A percentile compares a stretch with the other conserved stretches of the same genome.
Conservation (phyloP, 73 alveolate species). For the Blepharisma japonicum region DNA sequence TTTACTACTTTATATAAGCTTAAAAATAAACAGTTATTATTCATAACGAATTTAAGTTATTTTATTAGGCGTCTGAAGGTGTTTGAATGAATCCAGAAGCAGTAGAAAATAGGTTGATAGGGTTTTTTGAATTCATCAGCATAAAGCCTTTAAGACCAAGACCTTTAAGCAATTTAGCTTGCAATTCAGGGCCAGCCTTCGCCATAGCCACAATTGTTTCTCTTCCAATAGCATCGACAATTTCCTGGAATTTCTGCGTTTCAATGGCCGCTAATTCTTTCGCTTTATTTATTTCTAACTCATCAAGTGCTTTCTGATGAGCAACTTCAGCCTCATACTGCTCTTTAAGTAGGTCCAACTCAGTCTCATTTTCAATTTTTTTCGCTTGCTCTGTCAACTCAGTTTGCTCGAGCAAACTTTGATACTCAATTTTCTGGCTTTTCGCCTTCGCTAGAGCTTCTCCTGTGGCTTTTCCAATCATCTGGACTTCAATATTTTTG, state of each 20-base stretch:
- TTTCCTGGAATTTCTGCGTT: slow-evolving; percentile 61
- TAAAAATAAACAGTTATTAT: no score
- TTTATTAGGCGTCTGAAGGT: no score
- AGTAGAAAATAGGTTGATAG: slow-evolving; percentile 71
- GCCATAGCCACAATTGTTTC: slow-evolving; percentile 76
- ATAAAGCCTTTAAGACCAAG: slow-evolving; percentile 77
- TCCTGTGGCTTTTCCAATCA: slow-evolving; percentile 63
- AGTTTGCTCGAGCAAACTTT: slow-evolving; percentile 52
- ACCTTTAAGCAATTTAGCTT: slow-evolving; percentile 69
- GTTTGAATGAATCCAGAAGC: slow-evolving; percentile 61
- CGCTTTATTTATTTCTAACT: slow-evolving; percentile 64
- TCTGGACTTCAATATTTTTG: slow-evolving; percentile 45
- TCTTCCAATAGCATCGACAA: slow-evolving; percentile 64
- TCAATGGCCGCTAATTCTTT: slow-evolving; percentile 66
- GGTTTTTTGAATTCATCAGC: slow-evolving; percentile 79
- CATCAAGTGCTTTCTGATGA: slow-evolving; percentile 44
- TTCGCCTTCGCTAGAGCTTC: slow-evolving; percentile 63
- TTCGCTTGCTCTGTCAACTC: slow-evolving; percentile 55
- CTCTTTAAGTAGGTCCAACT: slow-evolving; percentile 36
- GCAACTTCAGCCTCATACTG: slow-evolving; percentile 45
- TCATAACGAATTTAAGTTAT: no score
- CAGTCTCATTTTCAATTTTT: slow-evolving; percentile 48
- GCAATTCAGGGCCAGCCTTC: slow-evolving; percentile 83
- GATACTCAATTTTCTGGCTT: slow-evolving; percentile 51
- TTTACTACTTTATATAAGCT: no score